Evolutionary conservation across 1,139 yeast species (phyloP), one percentile per base, ranked within the genome.

Genomic region (Barnettozyma hawaiiensis): DNA sequence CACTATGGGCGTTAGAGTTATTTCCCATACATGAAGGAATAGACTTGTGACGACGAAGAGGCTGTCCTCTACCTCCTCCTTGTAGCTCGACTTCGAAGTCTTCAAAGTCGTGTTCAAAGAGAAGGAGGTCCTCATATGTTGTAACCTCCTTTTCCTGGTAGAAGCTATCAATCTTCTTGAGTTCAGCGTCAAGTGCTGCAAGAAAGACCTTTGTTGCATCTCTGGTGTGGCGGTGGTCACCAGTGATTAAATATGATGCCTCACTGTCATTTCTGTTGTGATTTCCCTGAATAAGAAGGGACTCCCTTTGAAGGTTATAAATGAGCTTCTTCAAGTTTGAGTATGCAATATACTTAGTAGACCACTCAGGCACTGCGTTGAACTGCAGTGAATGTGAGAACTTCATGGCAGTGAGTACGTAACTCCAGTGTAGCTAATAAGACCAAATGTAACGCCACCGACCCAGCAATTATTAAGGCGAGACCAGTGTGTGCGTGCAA

Each of bases 351-450:
- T 81, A 81, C 59, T 80, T 79, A 16, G 84, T 78, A 12, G 84
- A 73, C 89, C 89, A 81, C 62, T 81, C 89, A 1, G 89, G 87
- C 3, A 81, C 89, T 27, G 87, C 85, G 57, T 81, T 81, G 58
- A 81, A 81, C 67, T 81, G 86, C 52, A 81, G 62, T 7, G 86
- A 80, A 58, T 81, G 87, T 3, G 87, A 79, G 59, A 81, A 81
- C 70, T 81, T 81, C 89, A 81, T 81, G 16, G 11, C 31, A n/a
- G n/a, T 33, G 31, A 10, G 29, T n/a, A n/a, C 7, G 14, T 7
- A 8, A 26, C 29, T 16, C 14, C 29, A 26, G 29, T n/a, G 10
- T 26, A 4, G 29, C 29, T 9, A 12, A 21, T n/a, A n/a, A n/a
- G n/a, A n/a, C n/a, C n/a, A n/a, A n/a, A n/a, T n/a, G n/a, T n/a